phyloP scores from a whole-genome alignment of 2,329 filamentous ascomycete genomes.

The Colletotrichum aenigma region DNA sequence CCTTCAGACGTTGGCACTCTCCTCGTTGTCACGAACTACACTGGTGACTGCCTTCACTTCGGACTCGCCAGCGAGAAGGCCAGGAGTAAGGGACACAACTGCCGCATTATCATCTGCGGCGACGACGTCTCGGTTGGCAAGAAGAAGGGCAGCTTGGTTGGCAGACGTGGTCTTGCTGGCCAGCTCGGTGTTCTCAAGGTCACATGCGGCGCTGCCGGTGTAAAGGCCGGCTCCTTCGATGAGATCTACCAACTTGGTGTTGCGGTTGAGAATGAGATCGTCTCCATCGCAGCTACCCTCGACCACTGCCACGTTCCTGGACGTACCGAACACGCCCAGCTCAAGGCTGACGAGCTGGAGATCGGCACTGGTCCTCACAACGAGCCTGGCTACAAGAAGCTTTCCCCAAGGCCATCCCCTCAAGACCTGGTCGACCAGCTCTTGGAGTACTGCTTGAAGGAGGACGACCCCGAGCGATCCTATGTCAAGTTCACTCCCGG shows the following conservation, averaged over 20 bases:
- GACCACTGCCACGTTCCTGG: slow-evolving; percentile 67
- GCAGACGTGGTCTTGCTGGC: slow-evolving; percentile 65
- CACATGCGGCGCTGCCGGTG: slow-evolving; percentile 54
- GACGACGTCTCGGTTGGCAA: slow-evolving; percentile 70
- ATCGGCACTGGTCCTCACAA: slow-evolving; percentile 73
- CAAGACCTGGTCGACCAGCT: slow-evolving; percentile 60
- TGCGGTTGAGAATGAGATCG: slow-evolving; percentile 54
- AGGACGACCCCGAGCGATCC: slow-evolving; percentile 52
- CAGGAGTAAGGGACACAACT: slow-evolving; percentile 56
- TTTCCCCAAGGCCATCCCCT: slow-evolving; percentile 55
- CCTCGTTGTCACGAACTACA: slow-evolving; percentile 69
- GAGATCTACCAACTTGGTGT: slow-evolving; percentile 54
- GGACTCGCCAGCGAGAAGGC: slow-evolving; percentile 64
- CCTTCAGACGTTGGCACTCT: slow-evolving; percentile 61
- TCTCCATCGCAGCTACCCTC: slow-evolving; percentile 62
- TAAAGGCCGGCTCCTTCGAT: slow-evolving; percentile 49
- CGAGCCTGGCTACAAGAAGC: slow-evolving; percentile 64
- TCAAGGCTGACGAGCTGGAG: slow-evolving; percentile 58
- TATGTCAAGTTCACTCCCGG: slow-evolving; percentile 51
- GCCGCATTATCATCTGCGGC: slow-evolving; percentile 64
- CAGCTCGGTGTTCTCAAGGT: slow-evolving; percentile 65
- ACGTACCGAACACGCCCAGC: slow-evolving; percentile 49
- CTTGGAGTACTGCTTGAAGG: slow-evolving; percentile 64
- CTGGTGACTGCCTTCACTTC: slow-evolving; percentile 67
- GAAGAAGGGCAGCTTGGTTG: slow-evolving; percentile 58